Percentiles rank a stretch among this genome's conserved stretches.
Evolutionary conservation across 179 eudicot species (phyloP).

Genomic region (Beta macrorhiza): DNA sequence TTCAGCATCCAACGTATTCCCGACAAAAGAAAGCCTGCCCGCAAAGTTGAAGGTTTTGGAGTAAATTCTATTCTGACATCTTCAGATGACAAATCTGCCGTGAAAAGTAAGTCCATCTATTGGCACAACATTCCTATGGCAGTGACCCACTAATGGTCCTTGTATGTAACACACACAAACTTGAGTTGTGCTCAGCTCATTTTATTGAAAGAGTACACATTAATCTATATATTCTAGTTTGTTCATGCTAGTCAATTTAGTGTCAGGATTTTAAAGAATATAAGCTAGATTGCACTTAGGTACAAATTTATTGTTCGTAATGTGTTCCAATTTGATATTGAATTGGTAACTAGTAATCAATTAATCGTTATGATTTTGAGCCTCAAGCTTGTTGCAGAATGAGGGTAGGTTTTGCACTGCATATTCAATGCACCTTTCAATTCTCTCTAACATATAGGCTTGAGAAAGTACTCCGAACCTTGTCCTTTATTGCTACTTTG

Average conservation of each 20-base stretch:
- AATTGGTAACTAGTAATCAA: background rate
- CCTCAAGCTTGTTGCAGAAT: background rate
- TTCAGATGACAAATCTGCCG: slow-evolving; percentile 59
- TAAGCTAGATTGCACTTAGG: background rate
- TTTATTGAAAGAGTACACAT: background rate
- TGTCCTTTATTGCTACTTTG: background rate
- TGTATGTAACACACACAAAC: background rate
- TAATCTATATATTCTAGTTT: background rate
- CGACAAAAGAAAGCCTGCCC: slow-evolving; percentile 65
- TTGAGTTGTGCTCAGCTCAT: background rate
- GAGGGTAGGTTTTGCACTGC: background rate
- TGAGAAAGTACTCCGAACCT: background rate
- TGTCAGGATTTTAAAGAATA: background rate
- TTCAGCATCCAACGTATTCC: slow-evolving; percentile 44
- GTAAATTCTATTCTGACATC: slow-evolving; percentile 39
- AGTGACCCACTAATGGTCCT: background rate
- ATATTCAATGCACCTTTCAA: background rate
- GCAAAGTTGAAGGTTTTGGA: slow-evolving; percentile 71
- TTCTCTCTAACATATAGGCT: background rate
- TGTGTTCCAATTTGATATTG: background rate
- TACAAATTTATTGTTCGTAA: background rate
- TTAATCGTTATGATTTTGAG: background rate
- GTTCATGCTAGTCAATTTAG: background rate
- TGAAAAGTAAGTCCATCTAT: slow-evolving; percentile 56
- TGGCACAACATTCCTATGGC: background rate